Conservation (phyloP, 1,139 yeast species). For the Pichia sp. region DNA sequence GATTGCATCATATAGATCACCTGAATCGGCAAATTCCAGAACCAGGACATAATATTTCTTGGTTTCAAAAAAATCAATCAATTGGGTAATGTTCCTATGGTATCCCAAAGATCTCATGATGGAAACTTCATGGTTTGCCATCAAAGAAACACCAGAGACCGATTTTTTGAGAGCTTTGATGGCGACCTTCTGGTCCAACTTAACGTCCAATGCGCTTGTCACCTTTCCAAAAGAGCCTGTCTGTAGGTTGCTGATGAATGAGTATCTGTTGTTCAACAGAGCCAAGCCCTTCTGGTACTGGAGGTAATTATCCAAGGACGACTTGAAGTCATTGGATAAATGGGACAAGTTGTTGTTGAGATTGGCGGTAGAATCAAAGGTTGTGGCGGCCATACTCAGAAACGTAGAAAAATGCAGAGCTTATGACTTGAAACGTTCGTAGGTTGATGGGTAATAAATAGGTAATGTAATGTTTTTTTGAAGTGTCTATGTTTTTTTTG, state of each 20-base stretch:
- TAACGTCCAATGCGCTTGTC: constrained; percentile 41
- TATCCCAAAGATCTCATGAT: constrained; percentile 38
- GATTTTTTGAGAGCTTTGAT: constrained; percentile 41
- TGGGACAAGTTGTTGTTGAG: constrained; percentile 3
- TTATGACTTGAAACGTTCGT: neutral
- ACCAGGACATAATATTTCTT: constrained; percentile 41
- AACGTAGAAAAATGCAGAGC: too few relatives aligned
- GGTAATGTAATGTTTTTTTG: neutral
- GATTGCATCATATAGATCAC: constrained; percentile 48
- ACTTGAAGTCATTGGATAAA: constrained; percentile 24
- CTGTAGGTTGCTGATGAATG: constrained; percentile 40
- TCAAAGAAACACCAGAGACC: constrained; percentile 29
- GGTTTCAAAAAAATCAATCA: constrained; percentile 43
- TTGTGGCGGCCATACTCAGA: neutral
- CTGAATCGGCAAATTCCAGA: constrained; percentile 47
- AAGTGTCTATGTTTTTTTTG: neutral
- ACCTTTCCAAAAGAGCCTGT: constrained; percentile 54
- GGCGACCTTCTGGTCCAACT: constrained; percentile 36
- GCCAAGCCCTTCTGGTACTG: constrained; percentile 36
- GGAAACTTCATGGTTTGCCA: constrained; percentile 46
- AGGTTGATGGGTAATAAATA: neutral
- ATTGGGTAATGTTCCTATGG: constrained; percentile 42
- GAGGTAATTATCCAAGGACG: constrained; percentile 35
- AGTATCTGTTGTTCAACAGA: constrained; percentile 36
- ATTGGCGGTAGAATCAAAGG: neutral